A percentile compares a stretch with the other conserved stretches of the same genome.
These are phyloP conservation scores for Cladosporium austrohemisphaericum DNA, from an alignment of 2,329 filamentous ascomycete genomes.

Conservation along the genomic window DNA sequence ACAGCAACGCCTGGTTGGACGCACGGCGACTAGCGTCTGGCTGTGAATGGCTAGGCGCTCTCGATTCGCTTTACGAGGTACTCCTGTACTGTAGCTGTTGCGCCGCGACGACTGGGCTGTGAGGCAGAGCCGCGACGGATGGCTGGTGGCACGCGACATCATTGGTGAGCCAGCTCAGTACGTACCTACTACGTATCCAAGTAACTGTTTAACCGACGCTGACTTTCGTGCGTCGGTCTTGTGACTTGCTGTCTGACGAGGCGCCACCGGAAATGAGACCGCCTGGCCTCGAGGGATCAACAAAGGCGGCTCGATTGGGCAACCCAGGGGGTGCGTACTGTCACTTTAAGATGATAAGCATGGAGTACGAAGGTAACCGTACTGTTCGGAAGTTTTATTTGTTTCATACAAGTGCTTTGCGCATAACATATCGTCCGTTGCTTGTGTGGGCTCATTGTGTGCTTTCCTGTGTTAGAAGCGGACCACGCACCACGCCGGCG, in stretches of 20 bases:
- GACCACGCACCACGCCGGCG: no score
- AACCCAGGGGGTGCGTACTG: no score
- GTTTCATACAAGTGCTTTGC: no score
- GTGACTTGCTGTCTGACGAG: slow-evolving; percentile 9
- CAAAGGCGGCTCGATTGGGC: background rate
- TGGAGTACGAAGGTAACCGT: no score
- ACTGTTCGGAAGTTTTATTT: no score
- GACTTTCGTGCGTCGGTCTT: slow-evolving; percentile 6
- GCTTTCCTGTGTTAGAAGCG: no score
- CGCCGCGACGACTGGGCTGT: background rate
- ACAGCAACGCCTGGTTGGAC: slow-evolving; percentile 4
- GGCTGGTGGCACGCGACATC: slow-evolving; percentile 2
- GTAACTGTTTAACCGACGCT: slow-evolving; percentile 7
- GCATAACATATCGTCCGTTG: no score
- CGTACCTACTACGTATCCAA: slow-evolving; percentile 12
- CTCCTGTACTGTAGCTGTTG: background rate
- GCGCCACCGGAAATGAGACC: slow-evolving; percentile 10
- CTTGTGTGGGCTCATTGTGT: no score
- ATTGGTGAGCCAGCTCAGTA: background rate
- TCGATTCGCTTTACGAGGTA: slow-evolving; percentile 14
- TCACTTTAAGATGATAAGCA: no score
- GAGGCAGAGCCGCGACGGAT: slow-evolving; percentile 9
- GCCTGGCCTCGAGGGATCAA: slow-evolving; percentile 4
- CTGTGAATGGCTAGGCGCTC: background rate
- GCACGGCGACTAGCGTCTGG: slow-evolving; percentile 1